phyloP scores from a whole-genome alignment of 352 stramenopile species.

The Phytophthora quininea region DNA sequence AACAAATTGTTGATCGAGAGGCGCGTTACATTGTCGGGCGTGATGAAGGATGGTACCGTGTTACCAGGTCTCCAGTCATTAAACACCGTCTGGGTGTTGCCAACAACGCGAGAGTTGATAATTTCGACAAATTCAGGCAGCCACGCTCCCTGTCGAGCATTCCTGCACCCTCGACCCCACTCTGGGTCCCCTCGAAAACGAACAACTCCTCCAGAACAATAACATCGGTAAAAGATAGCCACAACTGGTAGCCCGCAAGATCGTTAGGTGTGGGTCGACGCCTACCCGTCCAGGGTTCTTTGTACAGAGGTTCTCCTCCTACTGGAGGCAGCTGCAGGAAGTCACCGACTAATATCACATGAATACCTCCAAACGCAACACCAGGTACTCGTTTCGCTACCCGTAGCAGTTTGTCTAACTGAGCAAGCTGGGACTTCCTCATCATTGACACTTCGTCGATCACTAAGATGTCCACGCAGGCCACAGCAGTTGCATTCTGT shows the following conservation, averaged over 20 bases:
- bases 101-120: conserved; percentile 2
- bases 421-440: neutral
- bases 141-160: neutral
- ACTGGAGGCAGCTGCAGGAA: neutral
- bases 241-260: conserved; percentile 1
- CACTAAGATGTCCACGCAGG: neutral
- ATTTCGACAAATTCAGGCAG: neutral
- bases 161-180: neutral
- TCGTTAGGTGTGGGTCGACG: neutral
- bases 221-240: neutral
- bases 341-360: neutral
- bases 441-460: neutral
- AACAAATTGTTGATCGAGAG: conserved; percentile 4
- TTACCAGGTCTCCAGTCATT: neutral
- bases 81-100: neutral
- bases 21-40: conserved; percentile 1
- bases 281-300: neutral
- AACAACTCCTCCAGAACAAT: conserved; percentile 6
- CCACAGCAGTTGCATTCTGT: neutral
- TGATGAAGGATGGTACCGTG: neutral
- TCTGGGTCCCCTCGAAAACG: conserved; percentile 4
- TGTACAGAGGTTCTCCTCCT: neutral
- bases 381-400: neutral
- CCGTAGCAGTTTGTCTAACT: neutral
- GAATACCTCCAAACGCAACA: neutral